phyloP scores from a whole-genome alignment of 495 filamentous ascomycete genomes.

The Aspergillus nanangensis region DNA sequence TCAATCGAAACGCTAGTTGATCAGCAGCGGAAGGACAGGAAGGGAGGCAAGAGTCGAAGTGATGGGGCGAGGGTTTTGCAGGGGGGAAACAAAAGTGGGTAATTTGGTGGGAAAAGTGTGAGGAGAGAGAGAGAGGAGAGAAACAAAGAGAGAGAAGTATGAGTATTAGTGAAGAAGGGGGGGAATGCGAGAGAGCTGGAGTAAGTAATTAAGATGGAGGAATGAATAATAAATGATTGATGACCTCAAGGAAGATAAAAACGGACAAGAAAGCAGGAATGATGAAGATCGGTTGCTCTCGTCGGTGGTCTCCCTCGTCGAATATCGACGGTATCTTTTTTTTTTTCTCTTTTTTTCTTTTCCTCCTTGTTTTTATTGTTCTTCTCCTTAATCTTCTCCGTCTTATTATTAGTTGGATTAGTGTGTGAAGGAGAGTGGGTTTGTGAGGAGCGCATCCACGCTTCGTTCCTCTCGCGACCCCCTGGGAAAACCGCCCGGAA shows the following conservation, averaged over 20 bases:
- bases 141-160: slow-evolving; percentile 5
- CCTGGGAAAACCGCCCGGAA: slow-evolving; percentile 18
- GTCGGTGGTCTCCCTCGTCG: slow-evolving; percentile 1
- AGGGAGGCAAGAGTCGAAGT: slow-evolving; percentile 9
- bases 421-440: no score
- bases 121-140: slow-evolving; percentile 13
- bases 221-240: slow-evolving; percentile 8
- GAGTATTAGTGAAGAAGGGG: slow-evolving; percentile 1
- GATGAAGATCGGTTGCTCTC: slow-evolving; percentile 2
- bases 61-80: slow-evolving; percentile 9
- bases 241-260: slow-evolving; percentile 9
- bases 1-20: background rate
- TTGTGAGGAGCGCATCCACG: no score
- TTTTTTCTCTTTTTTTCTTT: no score
- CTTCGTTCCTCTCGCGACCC: background rate
- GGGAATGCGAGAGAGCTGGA: slow-evolving; percentile 4
- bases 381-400: no score
- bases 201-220: slow-evolving; percentile 4
- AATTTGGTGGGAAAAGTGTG: slow-evolving; percentile 4
- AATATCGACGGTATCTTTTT: background rate
- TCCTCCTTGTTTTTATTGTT: no score
- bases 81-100: slow-evolving; percentile 4
- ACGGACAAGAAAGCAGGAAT: slow-evolving; percentile 1
- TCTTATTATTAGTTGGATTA: no score
- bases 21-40: slow-evolving; percentile 4